Evolutionary conservation across 2,329 filamentous ascomycete species (phyloP).

Genomic region (Myriosclerotinia duriaeana): DNA sequence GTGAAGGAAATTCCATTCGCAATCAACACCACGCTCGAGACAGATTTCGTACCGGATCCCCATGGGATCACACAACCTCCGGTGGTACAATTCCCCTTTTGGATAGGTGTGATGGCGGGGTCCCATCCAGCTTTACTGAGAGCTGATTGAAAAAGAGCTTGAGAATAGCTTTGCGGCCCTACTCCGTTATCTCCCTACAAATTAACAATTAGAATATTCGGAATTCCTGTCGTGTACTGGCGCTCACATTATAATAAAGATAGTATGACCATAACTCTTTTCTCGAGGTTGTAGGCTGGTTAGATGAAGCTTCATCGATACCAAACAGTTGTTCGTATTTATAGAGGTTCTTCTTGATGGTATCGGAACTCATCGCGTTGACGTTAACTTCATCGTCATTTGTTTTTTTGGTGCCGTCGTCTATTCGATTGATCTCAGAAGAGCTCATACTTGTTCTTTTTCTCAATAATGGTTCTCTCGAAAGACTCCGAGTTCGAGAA

Average conservation of each 20-base stretch:
- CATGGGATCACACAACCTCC: conserved; percentile 44
- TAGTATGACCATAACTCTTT: conserved; percentile 48
- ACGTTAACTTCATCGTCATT: conserved; percentile 20
- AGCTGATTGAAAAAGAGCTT: conserved; percentile 46
- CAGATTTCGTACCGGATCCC: conserved; percentile 43
- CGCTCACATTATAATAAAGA: conserved; percentile 45
- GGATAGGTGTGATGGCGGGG: conserved; percentile 39
- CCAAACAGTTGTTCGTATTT: conserved; percentile 44
- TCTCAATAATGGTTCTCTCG: conserved; percentile 9
- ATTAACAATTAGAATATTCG: conserved; percentile 9
- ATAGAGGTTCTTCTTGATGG: conserved; percentile 31
- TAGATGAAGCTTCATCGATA: conserved; percentile 41
- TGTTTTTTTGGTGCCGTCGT: conserved; percentile 20
- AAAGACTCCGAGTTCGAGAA: neutral
- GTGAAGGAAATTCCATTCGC: conserved; percentile 46
- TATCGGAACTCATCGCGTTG: conserved; percentile 26
- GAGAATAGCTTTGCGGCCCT: conserved; percentile 45
- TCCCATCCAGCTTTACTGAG: conserved; percentile 44
- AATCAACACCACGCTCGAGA: conserved; percentile 45
- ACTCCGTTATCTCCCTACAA: conserved; percentile 45
- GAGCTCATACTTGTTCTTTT: conserved; percentile 8
- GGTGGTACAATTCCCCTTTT: conserved; percentile 33
- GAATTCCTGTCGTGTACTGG: neutral
- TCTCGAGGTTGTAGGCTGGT: conserved; percentile 44
- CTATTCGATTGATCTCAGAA: conserved; percentile 19